Evolutionary conservation across 345 rosid species (phyloP), one percentile per base, ranked within the genome.

Genomic region (Linum tenue): DNA sequence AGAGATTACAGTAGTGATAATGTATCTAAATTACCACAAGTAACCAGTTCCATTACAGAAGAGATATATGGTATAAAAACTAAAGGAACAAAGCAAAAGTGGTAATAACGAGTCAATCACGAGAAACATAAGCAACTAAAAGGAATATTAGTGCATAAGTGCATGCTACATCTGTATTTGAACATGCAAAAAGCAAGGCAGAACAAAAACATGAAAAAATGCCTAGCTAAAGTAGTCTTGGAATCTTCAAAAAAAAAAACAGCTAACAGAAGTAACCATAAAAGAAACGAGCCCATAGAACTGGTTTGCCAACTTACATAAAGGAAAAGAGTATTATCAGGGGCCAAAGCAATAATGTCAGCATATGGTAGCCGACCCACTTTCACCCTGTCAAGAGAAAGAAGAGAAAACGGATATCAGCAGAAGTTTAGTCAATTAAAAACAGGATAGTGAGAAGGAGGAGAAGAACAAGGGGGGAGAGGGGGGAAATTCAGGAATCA

Each of bases 281-380:
- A 43, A 43, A 43, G 50, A 7, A 43, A 5, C 50, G 10, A 1
- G 9, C 50, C 6, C 9, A 5, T 5, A 43, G 53, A 48, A 48
- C 14, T 48, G 53, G 53, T 48, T 12, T 10, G 2, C 14, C 22
- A 70, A 73, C 98, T 80, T 88, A 92, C 98, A 83, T 90, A 87
- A 65, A 90, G 96, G 61, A 86, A 72, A 73, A 92, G 83, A 11
- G 73, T 72, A 69, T 81, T 86, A 65, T 92, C 98, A 40, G 94
- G 96, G 70, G 95, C 79, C 78, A 92, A 75, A 76, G 85, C 85
- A 70, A 92, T 69, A 64, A 90, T 82, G 78, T 90, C 97, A 59
- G 81, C 67, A 76, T 77, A 80, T 62, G 90, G 84, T 64, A 90
- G 81, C 63, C 69, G 70, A 38, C 97, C 98, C 58, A 72, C 70